Evolutionary conservation across 495 filamentous ascomycete genomes (phyloP), one percentile per base, ranked within the genome.

Genomic region (Penicillium odoratum): DNA sequence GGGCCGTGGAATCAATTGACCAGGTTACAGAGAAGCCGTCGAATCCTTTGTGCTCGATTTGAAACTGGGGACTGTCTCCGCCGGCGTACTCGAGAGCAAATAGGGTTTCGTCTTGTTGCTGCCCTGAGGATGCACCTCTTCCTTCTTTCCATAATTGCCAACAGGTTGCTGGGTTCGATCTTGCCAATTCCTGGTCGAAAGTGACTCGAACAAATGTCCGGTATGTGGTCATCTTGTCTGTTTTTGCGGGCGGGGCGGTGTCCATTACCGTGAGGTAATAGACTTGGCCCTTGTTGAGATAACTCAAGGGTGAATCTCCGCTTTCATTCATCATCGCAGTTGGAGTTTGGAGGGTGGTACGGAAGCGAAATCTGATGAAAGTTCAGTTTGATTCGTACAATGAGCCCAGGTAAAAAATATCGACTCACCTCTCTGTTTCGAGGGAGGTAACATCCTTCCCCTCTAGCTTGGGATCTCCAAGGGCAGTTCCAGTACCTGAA

Each of bases 91-190:
- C 94, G 9, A 98, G 92, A 0, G 94, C 94, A 68, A 95, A 89
- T 3, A 96, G 79, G 64, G 89, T 90, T 15, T 92, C 91, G 33
- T 88, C 92, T 51, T 92, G 79, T 16, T 48, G 31, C 11, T 47
- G 16, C 3, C 11, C 30, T 48, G n/a, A 11, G 7, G 26, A 9
- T 7, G 13, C 15, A 66, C 94, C 94, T 43, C 94, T 83, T 0
- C 93, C 91, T 69, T 96, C 92, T 66, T 97, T 97, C 94, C 94
- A 98, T 21, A 98, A 69, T 61, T 92, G 91, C 94, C 94, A 98
- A 72, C 90, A 97, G 9, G 88, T 78, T 25, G 83, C 85, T 0
- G 94, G 92, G 56, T 87, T 88, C 53, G 84, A 82, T 58, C 94
- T 79, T 69, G 97, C 93, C 60, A 93, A 85, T 56, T 96, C 90